Evolutionary conservation across 306 rosid species (phyloP).

Genomic region (Corylus avellana): DNA sequence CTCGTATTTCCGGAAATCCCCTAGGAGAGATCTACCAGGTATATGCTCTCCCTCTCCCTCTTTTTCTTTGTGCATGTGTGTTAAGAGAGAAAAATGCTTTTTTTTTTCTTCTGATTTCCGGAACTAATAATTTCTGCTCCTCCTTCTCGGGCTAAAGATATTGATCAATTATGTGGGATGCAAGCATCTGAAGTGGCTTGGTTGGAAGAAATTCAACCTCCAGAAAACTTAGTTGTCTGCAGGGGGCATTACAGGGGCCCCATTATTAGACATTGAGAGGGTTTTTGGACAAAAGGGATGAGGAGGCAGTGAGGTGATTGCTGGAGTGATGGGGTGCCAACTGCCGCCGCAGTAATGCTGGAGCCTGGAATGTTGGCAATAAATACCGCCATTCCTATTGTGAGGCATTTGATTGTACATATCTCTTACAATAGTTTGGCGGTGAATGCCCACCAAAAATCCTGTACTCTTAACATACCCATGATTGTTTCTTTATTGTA

Average conservation of each 20-base stretch:
- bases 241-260: constrained; percentile 47
- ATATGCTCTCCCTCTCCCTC: constrained; percentile 19
- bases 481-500: background rate
- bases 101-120: constrained; percentile 6
- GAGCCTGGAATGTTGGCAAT: background rate
- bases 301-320: constrained; percentile 11
- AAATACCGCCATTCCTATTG: background rate
- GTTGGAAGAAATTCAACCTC: constrained; percentile 44
- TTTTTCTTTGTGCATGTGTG: too few species aligned
- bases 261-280: constrained; percentile 32
- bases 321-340: background rate
- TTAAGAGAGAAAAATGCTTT: background rate
- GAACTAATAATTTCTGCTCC: constrained; percentile 8
- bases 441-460: background rate
- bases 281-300: constrained; percentile 14
- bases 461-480: background rate
- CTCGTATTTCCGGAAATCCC: constrained; percentile 37
- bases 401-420: background rate
- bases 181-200: constrained; percentile 36
- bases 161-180: constrained; percentile 23
- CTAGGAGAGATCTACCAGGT: constrained; percentile 37
- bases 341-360: background rate
- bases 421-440: background rate
- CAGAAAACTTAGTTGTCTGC: constrained; percentile 32
- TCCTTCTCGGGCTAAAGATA: constrained; percentile 18